Percentiles rank a stretch among this genome's conserved stretches.
These are phyloP conservation scores for Trichosporon faecale DNA, from an alignment of 1,284 basidiomycete genomes.

Conservation along the genomic window DNA sequence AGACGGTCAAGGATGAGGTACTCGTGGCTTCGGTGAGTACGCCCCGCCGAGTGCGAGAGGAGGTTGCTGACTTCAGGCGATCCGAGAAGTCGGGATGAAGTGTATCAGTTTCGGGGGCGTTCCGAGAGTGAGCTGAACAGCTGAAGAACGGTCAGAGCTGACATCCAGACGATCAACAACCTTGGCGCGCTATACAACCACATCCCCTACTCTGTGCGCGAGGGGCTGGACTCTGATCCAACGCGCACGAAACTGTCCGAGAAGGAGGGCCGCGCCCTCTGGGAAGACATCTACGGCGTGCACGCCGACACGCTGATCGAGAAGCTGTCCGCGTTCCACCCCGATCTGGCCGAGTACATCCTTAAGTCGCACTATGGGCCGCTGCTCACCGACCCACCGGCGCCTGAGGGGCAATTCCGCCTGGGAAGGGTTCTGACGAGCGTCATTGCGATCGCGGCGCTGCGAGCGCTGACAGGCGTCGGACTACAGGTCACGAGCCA, in stretches of 20 bases:
- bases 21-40: slow-evolving; percentile 30
- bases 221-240: slow-evolving; percentile 6
- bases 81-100: slow-evolving; percentile 91
- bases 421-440: slow-evolving; percentile 80
- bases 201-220: slow-evolving; percentile 70
- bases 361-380: slow-evolving; percentile 83
- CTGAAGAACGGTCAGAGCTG: not conserved
- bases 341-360: slow-evolving; percentile 73
- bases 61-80: slow-evolving; percentile 53
- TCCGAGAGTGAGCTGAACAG: not conserved
- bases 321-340: slow-evolving; percentile 75
- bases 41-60: not conserved
- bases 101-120: slow-evolving; percentile 90
- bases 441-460: slow-evolving; percentile 80
- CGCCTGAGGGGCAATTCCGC: slow-evolving; percentile 41
- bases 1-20: slow-evolving; percentile 19
- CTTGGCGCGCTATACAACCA: slow-evolving; percentile 69
- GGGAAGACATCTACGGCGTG: slow-evolving; percentile 88
- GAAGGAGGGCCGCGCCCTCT: slow-evolving; percentile 62
- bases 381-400: slow-evolving; percentile 72
- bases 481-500: slow-evolving; percentile 91
- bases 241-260: slow-evolving; percentile 56
- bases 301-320: slow-evolving; percentile 81
- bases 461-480: slow-evolving; percentile 82
- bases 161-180: slow-evolving; percentile 66